Conservation (phyloP, 1,284 basidiomycete genomes). For the Austroboletus niveus region DNA sequence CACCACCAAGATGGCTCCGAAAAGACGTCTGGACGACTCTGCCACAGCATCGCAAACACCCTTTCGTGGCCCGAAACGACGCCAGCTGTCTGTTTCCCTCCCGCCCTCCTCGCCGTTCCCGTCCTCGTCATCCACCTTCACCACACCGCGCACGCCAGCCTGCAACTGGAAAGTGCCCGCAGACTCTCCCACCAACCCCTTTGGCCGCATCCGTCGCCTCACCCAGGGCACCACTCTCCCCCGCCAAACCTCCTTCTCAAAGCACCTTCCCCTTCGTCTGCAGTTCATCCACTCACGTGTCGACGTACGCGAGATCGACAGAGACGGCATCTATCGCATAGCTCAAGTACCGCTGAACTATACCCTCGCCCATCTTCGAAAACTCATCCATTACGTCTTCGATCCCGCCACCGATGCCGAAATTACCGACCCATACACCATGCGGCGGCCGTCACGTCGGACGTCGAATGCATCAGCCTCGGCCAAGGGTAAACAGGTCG, state of each 20-base stretch:
- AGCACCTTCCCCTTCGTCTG: constrained; percentile 65
- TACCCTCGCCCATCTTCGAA: constrained; percentile 63
- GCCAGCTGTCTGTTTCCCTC: constrained; percentile 22
- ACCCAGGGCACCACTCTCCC: constrained; percentile 42
- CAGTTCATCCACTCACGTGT: constrained; percentile 47
- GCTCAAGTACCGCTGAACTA: constrained; percentile 70
- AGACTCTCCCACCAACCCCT: constrained; percentile 57
- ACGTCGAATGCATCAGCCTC: constrained; percentile 1
- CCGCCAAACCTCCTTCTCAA: constrained; percentile 42
- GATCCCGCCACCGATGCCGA: constrained; percentile 31
- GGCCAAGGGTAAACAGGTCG: constrained; percentile 24
- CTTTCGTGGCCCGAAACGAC: constrained; percentile 30
- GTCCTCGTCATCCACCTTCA: constrained; percentile 23
- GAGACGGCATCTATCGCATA: constrained; percentile 56
- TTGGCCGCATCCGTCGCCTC: constrained; percentile 44
- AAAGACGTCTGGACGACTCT: constrained; percentile 23
- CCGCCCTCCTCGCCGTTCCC: constrained; percentile 31
- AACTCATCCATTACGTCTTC: constrained; percentile 63
- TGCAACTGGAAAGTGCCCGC: constrained; percentile 34
- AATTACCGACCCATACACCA: constrained; percentile 15
- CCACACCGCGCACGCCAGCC: constrained; percentile 29
- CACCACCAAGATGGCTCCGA: constrained; percentile 21
- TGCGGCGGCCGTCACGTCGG: constrained; percentile 16
- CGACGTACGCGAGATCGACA: constrained; percentile 21
- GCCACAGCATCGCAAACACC: constrained; percentile 24